Conservation (phyloP, 768 basidiomycete species). For the Thelephora ganbajun region DNA sequence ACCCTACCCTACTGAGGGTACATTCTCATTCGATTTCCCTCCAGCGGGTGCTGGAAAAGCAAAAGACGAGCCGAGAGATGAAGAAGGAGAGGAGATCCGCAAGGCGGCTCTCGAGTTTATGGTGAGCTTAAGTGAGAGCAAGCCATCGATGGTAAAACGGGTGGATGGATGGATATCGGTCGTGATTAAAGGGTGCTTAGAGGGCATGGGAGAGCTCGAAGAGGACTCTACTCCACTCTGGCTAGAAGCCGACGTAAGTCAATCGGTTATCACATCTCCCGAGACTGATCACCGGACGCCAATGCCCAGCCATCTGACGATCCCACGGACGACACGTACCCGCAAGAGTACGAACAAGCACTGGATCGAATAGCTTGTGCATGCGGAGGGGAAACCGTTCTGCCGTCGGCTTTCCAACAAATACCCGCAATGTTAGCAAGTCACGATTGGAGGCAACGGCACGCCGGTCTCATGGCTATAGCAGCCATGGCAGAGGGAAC, state of each 20-base stretch:
- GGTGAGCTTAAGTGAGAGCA: slow-evolving; percentile 66
- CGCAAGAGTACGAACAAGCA: slow-evolving; percentile 70
- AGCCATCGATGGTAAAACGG: slow-evolving; percentile 52
- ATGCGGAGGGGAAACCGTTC: slow-evolving; percentile 57
- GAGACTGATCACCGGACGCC: slow-evolving; percentile 1
- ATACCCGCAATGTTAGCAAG: slow-evolving; percentile 73
- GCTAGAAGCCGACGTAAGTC: slow-evolving; percentile 64
- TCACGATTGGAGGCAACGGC: slow-evolving; percentile 75
- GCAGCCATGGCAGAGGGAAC: slow-evolving; percentile 80
- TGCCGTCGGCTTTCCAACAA: slow-evolving; percentile 71
- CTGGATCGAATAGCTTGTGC: slow-evolving; percentile 74
- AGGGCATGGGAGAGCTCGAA: slow-evolving; percentile 70
- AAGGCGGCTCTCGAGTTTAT: slow-evolving; percentile 73
- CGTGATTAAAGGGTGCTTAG: slow-evolving; percentile 62
- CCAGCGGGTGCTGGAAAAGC: slow-evolving; percentile 20
- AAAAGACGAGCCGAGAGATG: slow-evolving; percentile 32
- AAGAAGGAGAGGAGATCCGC: slow-evolving; percentile 57
- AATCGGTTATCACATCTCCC: slow-evolving; percentile 1
- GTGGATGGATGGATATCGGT: slow-evolving; percentile 58
- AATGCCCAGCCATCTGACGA: slow-evolving; percentile 41
- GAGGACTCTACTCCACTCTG: slow-evolving; percentile 47
- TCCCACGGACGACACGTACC: slow-evolving; percentile 51
- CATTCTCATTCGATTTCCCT: slow-evolving; percentile 25
- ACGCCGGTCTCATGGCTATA: slow-evolving; percentile 81
- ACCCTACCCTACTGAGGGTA: slow-evolving; percentile 22